Evolutionary conservation across 2,329 filamentous ascomycete genomes (phyloP).

Genomic region (Alternaria infectoria): DNA sequence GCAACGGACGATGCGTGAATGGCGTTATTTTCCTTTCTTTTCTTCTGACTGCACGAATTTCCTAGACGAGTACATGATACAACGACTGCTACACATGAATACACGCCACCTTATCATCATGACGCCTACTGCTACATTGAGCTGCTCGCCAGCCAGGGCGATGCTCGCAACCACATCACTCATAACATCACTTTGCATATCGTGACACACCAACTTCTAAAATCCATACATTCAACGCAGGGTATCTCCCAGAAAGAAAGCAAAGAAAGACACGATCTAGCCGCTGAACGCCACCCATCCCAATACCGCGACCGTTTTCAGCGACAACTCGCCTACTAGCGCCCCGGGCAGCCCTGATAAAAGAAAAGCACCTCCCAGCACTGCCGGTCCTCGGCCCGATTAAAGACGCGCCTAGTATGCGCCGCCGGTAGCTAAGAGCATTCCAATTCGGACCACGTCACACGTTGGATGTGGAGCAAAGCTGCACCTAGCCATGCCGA

Average conservation of each 20-base stretch:
- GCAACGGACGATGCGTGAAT: not conserved
- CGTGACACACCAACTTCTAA: not conserved
- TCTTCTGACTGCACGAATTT: not conserved
- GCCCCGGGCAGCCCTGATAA: not conserved
- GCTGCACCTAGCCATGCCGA: not conserved
- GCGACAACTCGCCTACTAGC: not conserved
- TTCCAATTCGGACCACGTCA: conserved; percentile 1
- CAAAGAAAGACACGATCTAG: not conserved
- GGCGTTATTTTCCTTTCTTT: not conserved
- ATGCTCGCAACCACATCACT: not conserved
- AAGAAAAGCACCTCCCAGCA: not conserved
- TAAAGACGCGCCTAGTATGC: not conserved
- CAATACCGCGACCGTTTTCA: not conserved
- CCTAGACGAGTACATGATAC: not conserved
- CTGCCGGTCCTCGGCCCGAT: not conserved
- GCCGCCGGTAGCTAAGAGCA: not conserved
- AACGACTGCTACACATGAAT: not conserved
- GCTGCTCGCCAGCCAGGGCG: not conserved
- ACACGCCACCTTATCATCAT: not conserved
- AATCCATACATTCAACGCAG: not conserved
- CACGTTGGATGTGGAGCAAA: not conserved
- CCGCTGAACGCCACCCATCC: not conserved
- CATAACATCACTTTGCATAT: not conserved
- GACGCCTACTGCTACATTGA: not conserved
- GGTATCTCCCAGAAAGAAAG: not conserved